These are phyloP conservation scores for Glaciozyma antarctica DNA, from an alignment of 768 basidiomycete genomes.

Conservation along the genomic window DNA sequence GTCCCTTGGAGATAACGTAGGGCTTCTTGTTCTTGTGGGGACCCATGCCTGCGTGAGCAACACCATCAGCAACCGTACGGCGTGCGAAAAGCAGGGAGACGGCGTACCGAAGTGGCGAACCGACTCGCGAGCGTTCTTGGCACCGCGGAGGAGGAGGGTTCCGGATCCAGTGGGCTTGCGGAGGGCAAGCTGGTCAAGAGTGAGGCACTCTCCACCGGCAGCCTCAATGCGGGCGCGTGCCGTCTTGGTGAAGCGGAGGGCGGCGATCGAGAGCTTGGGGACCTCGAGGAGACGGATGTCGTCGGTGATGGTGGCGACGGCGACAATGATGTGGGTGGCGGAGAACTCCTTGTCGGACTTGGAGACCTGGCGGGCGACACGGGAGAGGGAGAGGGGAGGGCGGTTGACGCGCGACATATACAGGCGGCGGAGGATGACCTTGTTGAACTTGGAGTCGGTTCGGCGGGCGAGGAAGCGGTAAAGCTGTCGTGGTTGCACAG, in stretches of 20 bases:
- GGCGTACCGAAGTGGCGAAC: conserved; percentile 94
- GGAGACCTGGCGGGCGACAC: conserved; percentile 53
- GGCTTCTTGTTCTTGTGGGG: conserved; percentile 99
- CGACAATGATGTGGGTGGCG: conserved; percentile 73
- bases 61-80: not conserved
- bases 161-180: conserved; percentile 89
- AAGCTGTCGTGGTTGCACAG: conserved; percentile 49
- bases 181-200: conserved; percentile 91
- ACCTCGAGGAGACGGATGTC: conserved; percentile 76
- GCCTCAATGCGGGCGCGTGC: conserved; percentile 92
- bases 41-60: conserved; percentile 39
- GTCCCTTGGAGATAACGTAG: conserved; percentile 86
- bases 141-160: conserved; percentile 86
- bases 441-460: conserved; percentile 93
- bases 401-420: conserved; percentile 98
- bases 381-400: conserved; percentile 87
- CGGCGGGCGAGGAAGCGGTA: conserved; percentile 98
- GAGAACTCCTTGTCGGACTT: conserved; percentile 42
- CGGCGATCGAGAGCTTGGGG: conserved; percentile 86
- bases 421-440: conserved; percentile 89
- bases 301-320: conserved; percentile 87
- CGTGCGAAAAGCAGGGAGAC: not conserved
- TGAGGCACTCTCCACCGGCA: conserved; percentile 88
- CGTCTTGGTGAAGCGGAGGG: conserved; percentile 83
- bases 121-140: conserved; percentile 85